These are phyloP conservation scores for Mucor racemosus DNA, from an alignment of 371 early-diverging fungal species.

Conservation along the genomic window DNA sequence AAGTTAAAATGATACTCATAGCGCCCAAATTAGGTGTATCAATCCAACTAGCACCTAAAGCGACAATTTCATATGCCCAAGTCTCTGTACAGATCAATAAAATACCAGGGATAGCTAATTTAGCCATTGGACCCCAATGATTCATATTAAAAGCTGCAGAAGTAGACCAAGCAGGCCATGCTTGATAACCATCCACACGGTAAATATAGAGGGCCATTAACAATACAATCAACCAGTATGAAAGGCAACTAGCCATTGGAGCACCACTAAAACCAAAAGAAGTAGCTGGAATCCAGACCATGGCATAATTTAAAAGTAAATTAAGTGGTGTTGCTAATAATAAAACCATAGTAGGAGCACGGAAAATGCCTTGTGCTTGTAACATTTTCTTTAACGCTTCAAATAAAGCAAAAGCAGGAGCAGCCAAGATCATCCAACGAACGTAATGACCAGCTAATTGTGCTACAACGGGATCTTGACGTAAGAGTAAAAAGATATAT, in stretches of 20 bases:
- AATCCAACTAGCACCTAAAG: conserved; percentile 79
- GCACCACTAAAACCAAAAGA: conserved; percentile 83
- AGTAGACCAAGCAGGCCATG: conserved; percentile 82
- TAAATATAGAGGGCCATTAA: conserved; percentile 65
- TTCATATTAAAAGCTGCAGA: conserved; percentile 53
- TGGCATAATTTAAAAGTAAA: conserved; percentile 64
- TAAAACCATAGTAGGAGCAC: conserved; percentile 71
- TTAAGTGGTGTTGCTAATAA: conserved; percentile 73
- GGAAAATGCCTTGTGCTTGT: conserved; percentile 84
- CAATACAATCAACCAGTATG: conserved; percentile 69
- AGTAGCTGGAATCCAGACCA: conserved; percentile 71
- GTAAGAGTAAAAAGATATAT: conserved; percentile 47
- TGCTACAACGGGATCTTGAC: conserved; percentile 43
- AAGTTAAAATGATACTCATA: conserved; percentile 79
- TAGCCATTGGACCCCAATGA: conserved; percentile 64
- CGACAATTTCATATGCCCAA: conserved; percentile 63
- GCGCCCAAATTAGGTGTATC: conserved; percentile 81
- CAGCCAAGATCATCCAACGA: conserved; percentile 67
- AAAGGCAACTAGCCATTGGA: conserved; percentile 75
- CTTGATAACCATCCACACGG: conserved; percentile 66
- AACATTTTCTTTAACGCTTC: conserved; percentile 79
- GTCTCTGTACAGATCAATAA: conserved; percentile 71
- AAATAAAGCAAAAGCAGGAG: conserved; percentile 73
- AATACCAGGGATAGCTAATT: conserved; percentile 73
- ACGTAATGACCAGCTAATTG: conserved; percentile 54